Evolutionary conservation across 225 moss, liverwort and hornwort species (phyloP).

Genomic region (Neckera pumila): DNA sequence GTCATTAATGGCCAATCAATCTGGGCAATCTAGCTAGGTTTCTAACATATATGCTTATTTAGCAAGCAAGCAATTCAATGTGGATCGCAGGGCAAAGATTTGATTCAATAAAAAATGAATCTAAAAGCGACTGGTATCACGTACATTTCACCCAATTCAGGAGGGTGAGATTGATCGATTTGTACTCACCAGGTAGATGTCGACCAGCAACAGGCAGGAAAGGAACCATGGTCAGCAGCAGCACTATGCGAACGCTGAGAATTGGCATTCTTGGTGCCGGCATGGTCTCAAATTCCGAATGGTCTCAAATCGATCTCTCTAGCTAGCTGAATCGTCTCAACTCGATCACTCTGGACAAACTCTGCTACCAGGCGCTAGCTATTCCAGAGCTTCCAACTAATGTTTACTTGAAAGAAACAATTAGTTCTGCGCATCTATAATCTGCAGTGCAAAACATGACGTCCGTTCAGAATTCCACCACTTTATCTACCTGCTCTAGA

Average conservation of each 20-base stretch:
- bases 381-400: neutral
- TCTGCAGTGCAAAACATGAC: neutral
- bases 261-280: slow-evolving; percentile 12
- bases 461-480: neutral
- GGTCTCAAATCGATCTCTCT: neutral
- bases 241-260: slow-evolving; percentile 5
- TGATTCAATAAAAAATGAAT: neutral
- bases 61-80: neutral
- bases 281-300: neutral
- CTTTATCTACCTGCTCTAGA: neutral
- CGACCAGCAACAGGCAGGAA: slow-evolving; percentile 23
- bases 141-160: neutral
- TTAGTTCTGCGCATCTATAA: neutral
- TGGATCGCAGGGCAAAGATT: neutral
- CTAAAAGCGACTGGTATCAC: neutral
- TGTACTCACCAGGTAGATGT: slow-evolving; percentile 21
- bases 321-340: neutral
- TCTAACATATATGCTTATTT: neutral
- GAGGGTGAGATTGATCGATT: neutral
- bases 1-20: too few relatives aligned
- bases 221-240: slow-evolving; percentile 18
- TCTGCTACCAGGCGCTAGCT: neutral
- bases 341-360: neutral
- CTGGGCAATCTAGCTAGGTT: neutral
- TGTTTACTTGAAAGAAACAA: neutral